These are phyloP conservation scores for Carex sylvatica DNA, from an alignment of 202 grass and related monocot genomes.

Conservation along the genomic window DNA sequence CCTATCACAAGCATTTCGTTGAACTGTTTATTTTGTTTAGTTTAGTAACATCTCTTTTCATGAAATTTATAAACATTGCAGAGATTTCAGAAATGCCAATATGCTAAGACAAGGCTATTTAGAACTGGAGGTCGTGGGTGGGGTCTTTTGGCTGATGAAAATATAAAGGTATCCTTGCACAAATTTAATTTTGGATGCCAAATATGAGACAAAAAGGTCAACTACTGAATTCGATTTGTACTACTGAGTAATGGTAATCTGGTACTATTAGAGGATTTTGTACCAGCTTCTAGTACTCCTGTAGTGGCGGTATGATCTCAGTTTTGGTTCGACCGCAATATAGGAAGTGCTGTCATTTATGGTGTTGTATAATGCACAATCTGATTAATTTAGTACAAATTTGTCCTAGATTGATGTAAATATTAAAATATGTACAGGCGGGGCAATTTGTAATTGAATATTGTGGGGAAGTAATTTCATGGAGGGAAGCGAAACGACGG, in stretches of 20 bases:
- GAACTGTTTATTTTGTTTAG: background rate
- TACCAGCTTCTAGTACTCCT: background rate
- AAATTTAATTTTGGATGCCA: background rate
- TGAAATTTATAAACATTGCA: conserved; percentile 34
- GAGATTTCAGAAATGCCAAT: conserved; percentile 91
- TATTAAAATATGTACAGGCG: conserved; percentile 44
- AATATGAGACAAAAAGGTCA: background rate
- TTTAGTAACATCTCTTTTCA: conserved; percentile 20
- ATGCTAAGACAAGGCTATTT: conserved; percentile 70
- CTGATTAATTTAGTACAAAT: background rate
- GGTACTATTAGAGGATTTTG: background rate
- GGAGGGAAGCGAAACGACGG: conserved; percentile 75
- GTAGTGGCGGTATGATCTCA: background rate
- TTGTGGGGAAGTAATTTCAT: conserved; percentile 98
- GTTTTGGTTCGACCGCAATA: background rate
- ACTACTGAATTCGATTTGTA: background rate
- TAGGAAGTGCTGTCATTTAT: background rate
- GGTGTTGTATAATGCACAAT: background rate
- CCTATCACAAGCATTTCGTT: conserved; percentile 15
- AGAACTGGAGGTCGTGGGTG: conserved; percentile 92
- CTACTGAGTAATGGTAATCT: background rate
- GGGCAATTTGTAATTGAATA: conserved; percentile 98
- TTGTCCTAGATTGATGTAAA: background rate
- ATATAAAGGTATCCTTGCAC: conserved; percentile 54
- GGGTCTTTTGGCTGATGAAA: conserved; percentile 87